Evolutionary conservation across 768 basidiomycete species (phyloP), one percentile per base, ranked within the genome.

Genomic region (Russula ochroleuca): DNA sequence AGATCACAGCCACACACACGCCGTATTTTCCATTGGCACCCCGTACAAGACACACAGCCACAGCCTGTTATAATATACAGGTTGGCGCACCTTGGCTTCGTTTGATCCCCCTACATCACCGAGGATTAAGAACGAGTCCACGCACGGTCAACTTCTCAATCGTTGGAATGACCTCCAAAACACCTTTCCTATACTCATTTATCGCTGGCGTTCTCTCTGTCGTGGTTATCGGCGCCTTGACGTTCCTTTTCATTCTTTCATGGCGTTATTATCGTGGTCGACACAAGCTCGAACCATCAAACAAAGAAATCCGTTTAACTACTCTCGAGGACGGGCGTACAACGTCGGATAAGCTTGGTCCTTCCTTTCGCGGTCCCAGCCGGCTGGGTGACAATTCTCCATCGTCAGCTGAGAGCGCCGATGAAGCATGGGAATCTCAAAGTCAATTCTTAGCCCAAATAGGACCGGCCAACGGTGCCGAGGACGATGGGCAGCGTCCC

Each of bases 351-450:
- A 11, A 37, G 10, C 48, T 55, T 21, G 59, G 56, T 21, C 33
- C 50, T 45, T 50, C 59, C 15, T 50, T n/a, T 43, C 59, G 64
- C 40, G 41, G 64, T 35, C 59, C 59, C 54, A 65, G 53, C 47
- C 45, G 58, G 48, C 52, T 60, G 59, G 63, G 64, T 65, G 40
- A 40, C 31, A 37, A 45, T 31, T 51, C 41, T 23, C 53, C 64
- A 43, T 28, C 17, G 38, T 50, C 47, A 54, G 52, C 28, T 8
- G 45, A 21, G 25, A 33, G 28, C 15, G 53, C 40, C 28, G 53
- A 55, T 28, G 48, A 51, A 21, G 23, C n/a, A 43, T 19, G 31
- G 64, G 40, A n/a, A 45, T 23, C 17, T 52, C 59, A n/a, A 61
- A 21, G 31, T 40, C 52, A 61, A 59, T 21, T 31, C 25, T 14